A percentile compares a stretch with the other conserved stretches of the same genome.
phyloP scores from a whole-genome alignment of 352 stramenopile species.

The Pythium utonaiense region DNA sequence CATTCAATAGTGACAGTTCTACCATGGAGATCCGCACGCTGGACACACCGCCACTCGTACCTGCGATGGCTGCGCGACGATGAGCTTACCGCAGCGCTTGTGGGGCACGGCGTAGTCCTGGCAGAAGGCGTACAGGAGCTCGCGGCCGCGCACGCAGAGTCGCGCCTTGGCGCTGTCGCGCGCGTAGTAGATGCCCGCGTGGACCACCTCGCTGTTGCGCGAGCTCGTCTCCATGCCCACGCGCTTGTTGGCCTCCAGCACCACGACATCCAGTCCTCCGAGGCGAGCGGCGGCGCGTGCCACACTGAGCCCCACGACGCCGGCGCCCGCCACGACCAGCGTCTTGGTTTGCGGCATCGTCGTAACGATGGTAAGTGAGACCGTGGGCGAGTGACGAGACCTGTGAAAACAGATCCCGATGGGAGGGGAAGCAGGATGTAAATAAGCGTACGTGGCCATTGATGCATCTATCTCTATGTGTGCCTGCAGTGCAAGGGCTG shows the following conservation, averaged over 20 bases:
- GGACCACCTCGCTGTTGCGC: conserved; percentile 95
- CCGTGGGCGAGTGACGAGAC: neutral
- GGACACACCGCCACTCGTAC: neutral
- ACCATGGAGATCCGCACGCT: neutral
- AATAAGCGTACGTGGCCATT: conserved; percentile 3
- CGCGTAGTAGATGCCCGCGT: conserved; percentile 95
- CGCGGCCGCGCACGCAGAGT: conserved; percentile 88
- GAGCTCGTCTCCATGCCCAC: conserved; percentile 88
- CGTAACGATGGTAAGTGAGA: neutral
- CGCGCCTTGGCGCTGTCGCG: conserved; percentile 84
- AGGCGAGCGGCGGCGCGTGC: conserved; percentile 48
- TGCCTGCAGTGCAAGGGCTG: neutral
- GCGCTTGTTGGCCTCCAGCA: conserved; percentile 82
- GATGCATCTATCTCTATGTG: conserved; percentile 2
- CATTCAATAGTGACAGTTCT: no score
- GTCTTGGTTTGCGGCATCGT: conserved; percentile 32
- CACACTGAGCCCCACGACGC: conserved; percentile 74
- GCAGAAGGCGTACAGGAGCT: conserved; percentile 93
- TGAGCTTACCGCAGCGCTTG: conserved; percentile 92
- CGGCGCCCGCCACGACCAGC: conserved; percentile 64
- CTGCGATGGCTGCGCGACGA: conserved; percentile 87
- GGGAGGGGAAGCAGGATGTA: neutral
- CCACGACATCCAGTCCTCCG: conserved; percentile 61
- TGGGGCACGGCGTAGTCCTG: conserved; percentile 71
- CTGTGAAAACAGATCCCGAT: neutral